Evolutionary conservation across 352 stramenopile genomes (phyloP), one percentile per base, ranked within the genome.

Genomic region (Pythium rhizo-oryzae): DNA sequence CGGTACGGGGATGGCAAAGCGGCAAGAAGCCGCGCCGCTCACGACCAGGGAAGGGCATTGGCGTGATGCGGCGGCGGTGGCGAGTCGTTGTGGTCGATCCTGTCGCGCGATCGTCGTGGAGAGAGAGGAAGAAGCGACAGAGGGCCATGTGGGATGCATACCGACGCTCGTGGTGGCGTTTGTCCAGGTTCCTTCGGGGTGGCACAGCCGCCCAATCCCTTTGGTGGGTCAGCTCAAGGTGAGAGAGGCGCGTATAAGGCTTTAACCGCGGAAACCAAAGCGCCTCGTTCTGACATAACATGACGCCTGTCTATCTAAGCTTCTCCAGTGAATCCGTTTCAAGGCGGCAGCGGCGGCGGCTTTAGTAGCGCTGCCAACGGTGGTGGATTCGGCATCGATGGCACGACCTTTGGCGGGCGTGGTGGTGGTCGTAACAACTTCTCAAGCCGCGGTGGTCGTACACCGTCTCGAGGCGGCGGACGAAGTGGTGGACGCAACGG

Each of bases 151-250:
- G 19, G n/a, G 41, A 47, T 52, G 43, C 43, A 58, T 70, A 66
- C 65, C 65, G 65, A 71, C 65, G 21, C 49, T 58, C 51, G 64
- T 70, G 54, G 35, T 58, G 41, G 56, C 50, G 58, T 70, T n/a
- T 56, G n/a, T 59, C 58, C 67, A 74, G 67, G 67, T 69, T 63
- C 54, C 41, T 74, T 74, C 54, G 67, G 60, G 25, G 55, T 56
- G 25, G 60, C 43, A 21, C 59, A 44, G 24, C 49, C 52, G 28
- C 43, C 51, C 6, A 74, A 64, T 50, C 55, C 62, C 28, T 74
- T 74, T 52, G 59, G 66, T 28, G 43, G 61, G 23, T 54, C 55
- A 21, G 60, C 24, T 18, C 60, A 74, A 69, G 67, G 67, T 74
- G 23, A 23, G 61, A 19, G 30, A 39, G 51, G 35, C 12, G 35